Evolutionary conservation across 2,329 filamentous ascomycete species (phyloP).

Genomic region (Xylariaceae sp.): DNA sequence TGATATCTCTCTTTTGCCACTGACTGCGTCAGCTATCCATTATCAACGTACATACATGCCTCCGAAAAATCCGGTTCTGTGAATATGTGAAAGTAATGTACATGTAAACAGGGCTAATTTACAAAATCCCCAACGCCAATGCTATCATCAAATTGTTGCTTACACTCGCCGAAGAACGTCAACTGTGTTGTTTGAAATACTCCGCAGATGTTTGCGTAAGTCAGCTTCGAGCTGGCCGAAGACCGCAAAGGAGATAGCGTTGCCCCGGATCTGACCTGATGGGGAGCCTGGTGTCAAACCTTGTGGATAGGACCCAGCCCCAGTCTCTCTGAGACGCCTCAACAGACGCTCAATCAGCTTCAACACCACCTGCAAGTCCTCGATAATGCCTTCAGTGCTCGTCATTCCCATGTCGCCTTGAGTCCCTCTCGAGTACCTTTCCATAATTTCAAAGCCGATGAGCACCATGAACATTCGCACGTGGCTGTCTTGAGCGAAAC

Average conservation of each 20-base stretch:
- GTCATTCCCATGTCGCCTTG: conserved; percentile 22
- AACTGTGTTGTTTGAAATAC: conserved; percentile 28
- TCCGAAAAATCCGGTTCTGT: conserved; percentile 1
- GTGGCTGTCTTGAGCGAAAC: conserved; percentile 29
- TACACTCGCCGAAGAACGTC: conserved; percentile 28
- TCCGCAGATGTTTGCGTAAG: conserved; percentile 28
- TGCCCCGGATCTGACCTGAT: conserved; percentile 7
- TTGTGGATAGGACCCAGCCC: conserved; percentile 13
- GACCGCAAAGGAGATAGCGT: conserved; percentile 28
- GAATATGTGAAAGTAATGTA: conserved; percentile 21
- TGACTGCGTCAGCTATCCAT: conserved; percentile 3
- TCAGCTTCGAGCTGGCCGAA: conserved; percentile 33
- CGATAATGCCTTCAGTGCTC: conserved; percentile 28
- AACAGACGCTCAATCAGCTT: conserved; percentile 32
- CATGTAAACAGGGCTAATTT: conserved; percentile 24
- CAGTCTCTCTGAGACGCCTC: conserved; percentile 28
- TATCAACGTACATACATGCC: conserved; percentile 19
- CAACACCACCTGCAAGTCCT: conserved; percentile 31
- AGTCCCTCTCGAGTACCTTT: conserved; percentile 25
- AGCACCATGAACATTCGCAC: conserved; percentile 32
- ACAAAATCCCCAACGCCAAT: conserved; percentile 26
- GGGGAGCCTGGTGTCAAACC: conserved; percentile 9
- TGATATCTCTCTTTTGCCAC: conserved; percentile 6
- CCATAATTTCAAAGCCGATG: conserved; percentile 34
- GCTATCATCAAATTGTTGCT: conserved; percentile 14